Conservation (phyloP, 495 filamentous ascomycete genomes). For the Penicillium odoratum region DNA sequence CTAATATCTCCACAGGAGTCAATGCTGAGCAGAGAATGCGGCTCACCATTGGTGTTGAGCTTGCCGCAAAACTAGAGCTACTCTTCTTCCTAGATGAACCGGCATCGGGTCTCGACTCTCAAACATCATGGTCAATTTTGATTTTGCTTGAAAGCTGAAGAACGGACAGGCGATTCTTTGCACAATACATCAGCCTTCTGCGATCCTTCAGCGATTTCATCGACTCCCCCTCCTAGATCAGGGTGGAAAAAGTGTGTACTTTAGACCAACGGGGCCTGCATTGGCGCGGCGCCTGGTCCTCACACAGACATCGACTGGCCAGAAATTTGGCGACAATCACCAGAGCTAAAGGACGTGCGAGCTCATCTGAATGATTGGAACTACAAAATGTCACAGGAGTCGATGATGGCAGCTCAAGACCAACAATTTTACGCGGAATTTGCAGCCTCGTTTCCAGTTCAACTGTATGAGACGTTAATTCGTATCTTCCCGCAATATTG, state of each 20-base stretch:
- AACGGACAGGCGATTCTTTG: constrained; percentile 85
- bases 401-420: too few relatives aligned
- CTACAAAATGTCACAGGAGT: too few relatives aligned
- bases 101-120: constrained; percentile 81
- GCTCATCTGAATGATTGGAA: too few relatives aligned
- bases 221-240: constrained; percentile 72
- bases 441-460: too few relatives aligned
- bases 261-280: constrained; percentile 83
- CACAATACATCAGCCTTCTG: constrained; percentile 92
- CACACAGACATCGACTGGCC: constrained; percentile 60
- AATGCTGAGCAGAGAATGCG: constrained; percentile 67
- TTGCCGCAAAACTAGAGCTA: constrained; percentile 81
- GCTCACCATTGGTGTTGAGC: constrained; percentile 83
- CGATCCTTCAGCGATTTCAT: constrained; percentile 90
- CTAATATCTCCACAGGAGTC: too few relatives aligned
- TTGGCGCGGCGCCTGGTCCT: constrained; percentile 65
- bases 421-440: too few relatives aligned
- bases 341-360: too few relatives aligned
- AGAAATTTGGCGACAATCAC: constrained; percentile 47
- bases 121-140: constrained; percentile 84
- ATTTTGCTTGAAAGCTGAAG: constrained; percentile 77
- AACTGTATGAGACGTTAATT: too few relatives aligned
- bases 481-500: too few relatives aligned
- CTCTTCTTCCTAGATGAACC: constrained; percentile 90
- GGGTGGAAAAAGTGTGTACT: constrained; percentile 65